Evolutionary conservation across 1,284 basidiomycete species (phyloP).

Genomic region (Microstroma glucosiphilum): DNA sequence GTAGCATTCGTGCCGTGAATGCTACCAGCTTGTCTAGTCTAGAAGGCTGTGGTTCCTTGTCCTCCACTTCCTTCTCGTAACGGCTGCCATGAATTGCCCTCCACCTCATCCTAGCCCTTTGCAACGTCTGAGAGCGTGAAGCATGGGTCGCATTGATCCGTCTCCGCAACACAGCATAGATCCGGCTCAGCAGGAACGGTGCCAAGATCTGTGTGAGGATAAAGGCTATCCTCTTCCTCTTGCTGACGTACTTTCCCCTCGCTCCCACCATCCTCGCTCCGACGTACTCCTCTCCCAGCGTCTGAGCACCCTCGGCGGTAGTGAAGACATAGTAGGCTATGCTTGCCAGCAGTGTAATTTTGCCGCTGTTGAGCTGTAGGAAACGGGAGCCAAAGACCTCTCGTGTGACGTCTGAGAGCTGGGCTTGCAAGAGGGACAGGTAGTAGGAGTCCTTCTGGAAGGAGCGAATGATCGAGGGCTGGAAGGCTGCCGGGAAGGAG

Average conservation of each 20-base stretch:
- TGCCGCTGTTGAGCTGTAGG: slow-evolving; percentile 42
- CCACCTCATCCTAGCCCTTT: slow-evolving; percentile 16
- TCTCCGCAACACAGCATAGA: slow-evolving; percentile 34
- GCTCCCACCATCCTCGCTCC: slow-evolving; percentile 48
- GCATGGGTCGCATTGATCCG: slow-evolving; percentile 9
- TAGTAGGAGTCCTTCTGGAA: slow-evolving; percentile 52
- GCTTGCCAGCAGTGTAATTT: slow-evolving; percentile 43
- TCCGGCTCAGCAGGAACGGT: slow-evolving; percentile 42
- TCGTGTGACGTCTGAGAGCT: slow-evolving; percentile 47
- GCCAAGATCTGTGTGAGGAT: slow-evolving; percentile 45
- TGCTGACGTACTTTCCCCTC: neutral
- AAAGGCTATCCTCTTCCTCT: slow-evolving; percentile 37
- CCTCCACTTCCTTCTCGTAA: neutral
- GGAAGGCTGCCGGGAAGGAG: slow-evolving; percentile 46
- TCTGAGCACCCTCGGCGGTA: slow-evolving; percentile 50
- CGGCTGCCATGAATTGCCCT: slow-evolving; percentile 4
- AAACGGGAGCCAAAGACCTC: slow-evolving; percentile 49
- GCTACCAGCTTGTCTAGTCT: slow-evolving; percentile 18
- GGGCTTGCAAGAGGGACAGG: slow-evolving; percentile 44
- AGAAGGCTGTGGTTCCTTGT: slow-evolving; percentile 10
- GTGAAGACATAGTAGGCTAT: slow-evolving; percentile 50
- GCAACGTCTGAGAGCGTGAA: slow-evolving; percentile 14
- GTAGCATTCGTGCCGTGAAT: slow-evolving; percentile 24
- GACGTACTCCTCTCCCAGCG: slow-evolving; percentile 53
- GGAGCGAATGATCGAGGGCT: slow-evolving; percentile 51